Evolutionary conservation across 176 grass and related monocot species (phyloP).

Genomic region (Oryza officinalis): DNA sequence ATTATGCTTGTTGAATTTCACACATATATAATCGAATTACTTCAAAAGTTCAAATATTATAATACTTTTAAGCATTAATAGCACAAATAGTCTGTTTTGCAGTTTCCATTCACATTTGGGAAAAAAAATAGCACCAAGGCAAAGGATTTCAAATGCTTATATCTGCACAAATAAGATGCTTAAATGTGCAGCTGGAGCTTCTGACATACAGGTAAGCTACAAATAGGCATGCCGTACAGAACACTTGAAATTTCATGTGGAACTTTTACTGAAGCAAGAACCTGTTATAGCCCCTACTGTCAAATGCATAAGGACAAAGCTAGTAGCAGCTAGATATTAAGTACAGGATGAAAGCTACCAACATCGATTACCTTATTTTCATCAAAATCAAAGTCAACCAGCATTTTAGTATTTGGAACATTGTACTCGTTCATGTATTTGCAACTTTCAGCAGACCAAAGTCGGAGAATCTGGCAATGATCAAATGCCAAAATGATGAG

Average conservation of each 20-base stretch:
- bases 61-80: background rate
- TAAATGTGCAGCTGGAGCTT: slow-evolving; percentile 11
- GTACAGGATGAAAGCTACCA: background rate
- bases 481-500: slow-evolving; percentile 1
- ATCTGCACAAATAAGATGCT: slow-evolving; percentile 11
- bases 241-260: background rate
- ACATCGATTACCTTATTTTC: slow-evolving; percentile 82
- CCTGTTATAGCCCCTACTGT: slow-evolving; percentile 8
- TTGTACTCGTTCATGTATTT: slow-evolving; percentile 74
- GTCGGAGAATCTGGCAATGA: slow-evolving; percentile 55
- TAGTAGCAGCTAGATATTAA: slow-evolving; percentile 5
- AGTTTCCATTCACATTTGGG: background rate
- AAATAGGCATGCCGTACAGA: background rate
- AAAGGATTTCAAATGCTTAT: background rate
- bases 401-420: slow-evolving; percentile 53
- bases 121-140: background rate
- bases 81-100: background rate
- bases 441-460: slow-evolving; percentile 93
- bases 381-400: slow-evolving; percentile 93
- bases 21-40: background rate
- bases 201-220: background rate
- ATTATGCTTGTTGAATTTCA: background rate
- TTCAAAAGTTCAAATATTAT: background rate
- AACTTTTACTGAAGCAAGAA: background rate
- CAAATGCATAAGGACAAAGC: slow-evolving; percentile 6